A percentile compares a stretch with the other conserved stretches of the same genome.
phyloP scores from a whole-genome alignment of 306 rosid genomes.

The Potentilla sterilis region DNA sequence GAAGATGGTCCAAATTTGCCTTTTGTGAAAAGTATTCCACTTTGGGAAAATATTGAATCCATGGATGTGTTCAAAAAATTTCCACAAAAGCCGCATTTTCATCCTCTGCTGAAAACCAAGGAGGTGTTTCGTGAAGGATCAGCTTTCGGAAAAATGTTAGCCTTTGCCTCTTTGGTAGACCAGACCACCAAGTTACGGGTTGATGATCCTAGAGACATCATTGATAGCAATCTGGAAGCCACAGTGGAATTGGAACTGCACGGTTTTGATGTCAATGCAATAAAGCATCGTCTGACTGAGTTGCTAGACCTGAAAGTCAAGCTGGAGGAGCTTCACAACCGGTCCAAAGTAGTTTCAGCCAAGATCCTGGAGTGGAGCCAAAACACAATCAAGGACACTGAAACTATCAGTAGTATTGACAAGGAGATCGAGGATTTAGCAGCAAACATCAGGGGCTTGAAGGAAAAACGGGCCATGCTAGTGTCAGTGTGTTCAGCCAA shows the following conservation, averaged over 20 bases:
- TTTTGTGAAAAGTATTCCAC: slow-evolving; percentile 10
- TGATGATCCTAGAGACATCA: slow-evolving; percentile 1
- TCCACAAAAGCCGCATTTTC: slow-evolving; percentile 29
- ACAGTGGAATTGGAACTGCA: slow-evolving; percentile 7
- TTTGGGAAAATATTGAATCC: slow-evolving; percentile 12
- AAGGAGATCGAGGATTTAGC: background rate
- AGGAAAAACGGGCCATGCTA: slow-evolving; percentile 7
- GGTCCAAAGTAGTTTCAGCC: slow-evolving; percentile 1
- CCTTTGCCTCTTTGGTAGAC: slow-evolving; percentile 24
- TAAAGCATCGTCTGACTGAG: slow-evolving; percentile 1
- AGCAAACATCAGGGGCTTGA: background rate
- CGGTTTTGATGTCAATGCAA: slow-evolving; percentile 23
- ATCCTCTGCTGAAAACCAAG: background rate
- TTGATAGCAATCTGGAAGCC: slow-evolving; percentile 3
- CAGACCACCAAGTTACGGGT: slow-evolving; percentile 10
- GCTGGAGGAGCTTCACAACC: slow-evolving; percentile 10
- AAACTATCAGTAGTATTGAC: background rate
- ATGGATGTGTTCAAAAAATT: slow-evolving; percentile 10
- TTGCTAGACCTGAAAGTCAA: slow-evolving; percentile 10
- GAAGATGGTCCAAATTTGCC: slow-evolving; percentile 7
- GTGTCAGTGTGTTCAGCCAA: background rate
- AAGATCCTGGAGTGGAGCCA: background rate
- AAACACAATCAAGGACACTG: background rate
- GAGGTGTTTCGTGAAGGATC: slow-evolving; percentile 19
- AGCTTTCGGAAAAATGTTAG: slow-evolving; percentile 20